Base-by-base conservation (phyloP, 106 monocot species). In the Dioscorea zingiberensis region DNA sequence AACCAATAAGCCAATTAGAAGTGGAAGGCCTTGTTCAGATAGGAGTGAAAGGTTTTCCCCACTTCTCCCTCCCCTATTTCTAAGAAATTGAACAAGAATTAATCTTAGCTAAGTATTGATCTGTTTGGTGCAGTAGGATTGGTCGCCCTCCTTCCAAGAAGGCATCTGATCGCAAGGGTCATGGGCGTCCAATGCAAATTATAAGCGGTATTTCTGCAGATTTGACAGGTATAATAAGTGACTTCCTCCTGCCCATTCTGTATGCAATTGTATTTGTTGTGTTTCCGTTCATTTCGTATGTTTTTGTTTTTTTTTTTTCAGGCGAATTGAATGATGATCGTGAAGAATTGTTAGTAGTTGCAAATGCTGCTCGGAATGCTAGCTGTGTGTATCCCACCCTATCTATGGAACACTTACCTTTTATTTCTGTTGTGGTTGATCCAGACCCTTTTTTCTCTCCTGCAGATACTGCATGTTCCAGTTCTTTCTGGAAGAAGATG, bases 261-360 rank as follows among this genome's bases (percentile, higher is more conserved):
- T 6, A 38, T 38, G 38, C 38, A 38, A 38, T 10, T 38, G 38
- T 6, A 0, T 38, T 38, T 38, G n/a, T 38, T 38, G 38, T 38
- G 38, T 2, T 38, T 38, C 9, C 10, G 38, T 38, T n/a, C 38
- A 38, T 38, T 10, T 38, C 38, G 10, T 38, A 38, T 38, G 6
- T 38, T 38, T 6, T 38, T 10, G 6, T 38, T 38, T 38, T 38
- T 6, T 38, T 10, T 38, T 38, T 38, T 38, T 10, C 60, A 97
- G 97, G 76, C 57, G 92, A 89, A 78, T 66, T 54, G 60, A 79
- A 89, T 29, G 88, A 92, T 86, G 95, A 95, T 71, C 73, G 61
- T 9, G 88, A 88, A 68, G 97, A 97, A 69, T 71, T 97, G 27
- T 27, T 88, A 65, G 74, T 76, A 58, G 92, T 81, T 65, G 85